phyloP scores from a whole-genome alignment of 2,329 filamentous ascomycete species.

The Cryphonectria naterciae region DNA sequence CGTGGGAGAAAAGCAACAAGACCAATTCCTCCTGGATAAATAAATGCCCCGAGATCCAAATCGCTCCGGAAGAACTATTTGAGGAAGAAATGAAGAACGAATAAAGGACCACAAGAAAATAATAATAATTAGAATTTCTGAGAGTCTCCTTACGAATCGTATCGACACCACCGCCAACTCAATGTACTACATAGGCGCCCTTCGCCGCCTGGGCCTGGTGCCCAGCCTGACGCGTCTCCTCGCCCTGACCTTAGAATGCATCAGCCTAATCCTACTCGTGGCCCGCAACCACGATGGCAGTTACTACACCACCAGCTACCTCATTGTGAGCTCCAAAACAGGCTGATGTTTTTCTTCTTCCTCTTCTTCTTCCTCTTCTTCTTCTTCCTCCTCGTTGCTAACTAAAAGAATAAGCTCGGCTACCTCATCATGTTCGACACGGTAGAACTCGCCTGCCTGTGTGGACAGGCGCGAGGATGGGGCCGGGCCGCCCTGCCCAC shows the following conservation, averaged over 20 bases:
- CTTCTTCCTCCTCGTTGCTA: too few relatives aligned
- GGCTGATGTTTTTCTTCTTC: too few relatives aligned
- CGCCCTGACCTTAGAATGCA: slow-evolving; percentile 16
- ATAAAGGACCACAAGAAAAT: neutral
- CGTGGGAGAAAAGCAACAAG: neutral
- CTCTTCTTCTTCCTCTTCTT: too few relatives aligned
- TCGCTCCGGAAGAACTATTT: neutral
- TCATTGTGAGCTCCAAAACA: slow-evolving; percentile 18
- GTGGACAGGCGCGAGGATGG: slow-evolving; percentile 26
- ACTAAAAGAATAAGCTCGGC: slow-evolving; percentile 11
- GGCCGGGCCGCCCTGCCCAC: slow-evolving; percentile 17
- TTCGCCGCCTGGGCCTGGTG: slow-evolving; percentile 21
- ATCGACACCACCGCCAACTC: neutral
- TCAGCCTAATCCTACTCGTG: slow-evolving; percentile 18
- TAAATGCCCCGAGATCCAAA: neutral
- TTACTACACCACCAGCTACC: slow-evolving; percentile 22
- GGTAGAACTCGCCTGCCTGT: slow-evolving; percentile 21
- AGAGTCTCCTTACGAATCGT: neutral
- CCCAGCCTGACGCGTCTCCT: slow-evolving; percentile 17
- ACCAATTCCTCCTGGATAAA: neutral
- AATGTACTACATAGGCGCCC: slow-evolving; percentile 13
- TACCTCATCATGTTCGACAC: slow-evolving; percentile 24
- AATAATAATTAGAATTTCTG: neutral
- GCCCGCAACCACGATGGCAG: slow-evolving; percentile 4
- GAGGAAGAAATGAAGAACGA: too few relatives aligned